Evolutionary conservation across 148 eudicot genomes (phyloP).

Genomic region (Amaranthus cruentus): DNA sequence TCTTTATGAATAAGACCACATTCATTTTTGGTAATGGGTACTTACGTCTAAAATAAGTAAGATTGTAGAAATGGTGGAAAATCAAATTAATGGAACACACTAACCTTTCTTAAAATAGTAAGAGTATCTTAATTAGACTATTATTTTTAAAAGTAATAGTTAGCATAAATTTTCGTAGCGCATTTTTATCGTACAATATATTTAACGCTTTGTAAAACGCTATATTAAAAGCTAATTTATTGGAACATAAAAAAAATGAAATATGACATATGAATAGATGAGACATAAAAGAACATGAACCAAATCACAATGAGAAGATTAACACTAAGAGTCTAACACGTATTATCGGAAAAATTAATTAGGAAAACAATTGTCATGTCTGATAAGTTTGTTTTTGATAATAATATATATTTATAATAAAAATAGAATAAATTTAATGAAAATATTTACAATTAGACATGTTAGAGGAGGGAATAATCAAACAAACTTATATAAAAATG

Average conservation of each 20-base stretch:
- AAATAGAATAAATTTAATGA: neutral
- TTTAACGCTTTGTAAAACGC: no score
- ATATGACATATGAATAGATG: no score
- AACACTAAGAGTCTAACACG: neutral
- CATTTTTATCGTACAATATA: no score
- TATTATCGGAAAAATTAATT: neutral
- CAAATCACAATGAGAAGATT: neutral
- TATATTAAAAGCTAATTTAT: no score
- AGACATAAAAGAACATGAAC: no score
- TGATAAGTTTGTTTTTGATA: no score
- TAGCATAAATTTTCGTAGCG: no score
- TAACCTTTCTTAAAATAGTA: neutral
- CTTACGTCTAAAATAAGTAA: neutral
- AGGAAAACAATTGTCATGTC: neutral
- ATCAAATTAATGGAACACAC: neutral
- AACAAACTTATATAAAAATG: neutral
- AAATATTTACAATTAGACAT: neutral
- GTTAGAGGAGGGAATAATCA: neutral
- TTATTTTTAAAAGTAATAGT: no score
- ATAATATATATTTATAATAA: no score
- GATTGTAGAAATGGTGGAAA: neutral
- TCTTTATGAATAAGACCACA: neutral
- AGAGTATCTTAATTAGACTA: no score
- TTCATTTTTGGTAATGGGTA: neutral
- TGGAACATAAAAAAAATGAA: no score